These are phyloP conservation scores for Mercurialis annua DNA, from an alignment of 345 rosid species.

Conservation along the genomic window DNA sequence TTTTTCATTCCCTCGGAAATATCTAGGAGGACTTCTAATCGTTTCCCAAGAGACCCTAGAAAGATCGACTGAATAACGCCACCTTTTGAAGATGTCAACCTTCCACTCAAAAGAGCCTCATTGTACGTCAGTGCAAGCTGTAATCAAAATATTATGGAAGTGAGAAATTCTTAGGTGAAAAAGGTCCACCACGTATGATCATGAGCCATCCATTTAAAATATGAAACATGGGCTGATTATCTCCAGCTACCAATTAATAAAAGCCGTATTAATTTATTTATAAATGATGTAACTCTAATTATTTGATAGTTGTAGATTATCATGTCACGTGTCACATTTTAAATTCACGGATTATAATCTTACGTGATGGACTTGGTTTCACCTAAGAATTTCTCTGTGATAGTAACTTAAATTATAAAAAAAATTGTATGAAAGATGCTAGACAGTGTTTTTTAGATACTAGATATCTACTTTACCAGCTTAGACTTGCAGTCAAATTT, in stretches of 20 bases:
- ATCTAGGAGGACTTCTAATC: constrained; percentile 61
- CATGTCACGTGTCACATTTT: too few species aligned
- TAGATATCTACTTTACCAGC: neutral
- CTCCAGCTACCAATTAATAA: too few species aligned
- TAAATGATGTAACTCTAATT: too few species aligned
- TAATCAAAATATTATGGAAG: constrained; percentile 9
- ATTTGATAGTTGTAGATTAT: too few species aligned
- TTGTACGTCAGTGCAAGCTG: constrained; percentile 83
- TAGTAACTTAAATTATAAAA: neutral
- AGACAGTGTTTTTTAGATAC: neutral
- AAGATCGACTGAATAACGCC: constrained; percentile 68
- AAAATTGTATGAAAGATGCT: neutral
- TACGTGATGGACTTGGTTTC: too few species aligned
- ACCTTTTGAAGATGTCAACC: constrained; percentile 54
- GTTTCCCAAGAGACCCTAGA: constrained; percentile 60
- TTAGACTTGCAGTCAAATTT: neutral
- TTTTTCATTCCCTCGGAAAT: constrained; percentile 35
- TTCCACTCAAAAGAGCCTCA: constrained; percentile 69
- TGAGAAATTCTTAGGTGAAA: too few species aligned
- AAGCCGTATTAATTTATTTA: too few species aligned
- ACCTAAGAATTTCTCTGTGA: too few species aligned
- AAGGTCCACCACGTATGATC: too few species aligned
- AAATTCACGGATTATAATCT: too few species aligned
- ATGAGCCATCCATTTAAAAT: too few species aligned
- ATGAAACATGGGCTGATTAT: too few species aligned